Evolutionary conservation across 1,284 basidiomycete genomes (phyloP).

Genomic region (Neotropicomus parvogracilis): DNA sequence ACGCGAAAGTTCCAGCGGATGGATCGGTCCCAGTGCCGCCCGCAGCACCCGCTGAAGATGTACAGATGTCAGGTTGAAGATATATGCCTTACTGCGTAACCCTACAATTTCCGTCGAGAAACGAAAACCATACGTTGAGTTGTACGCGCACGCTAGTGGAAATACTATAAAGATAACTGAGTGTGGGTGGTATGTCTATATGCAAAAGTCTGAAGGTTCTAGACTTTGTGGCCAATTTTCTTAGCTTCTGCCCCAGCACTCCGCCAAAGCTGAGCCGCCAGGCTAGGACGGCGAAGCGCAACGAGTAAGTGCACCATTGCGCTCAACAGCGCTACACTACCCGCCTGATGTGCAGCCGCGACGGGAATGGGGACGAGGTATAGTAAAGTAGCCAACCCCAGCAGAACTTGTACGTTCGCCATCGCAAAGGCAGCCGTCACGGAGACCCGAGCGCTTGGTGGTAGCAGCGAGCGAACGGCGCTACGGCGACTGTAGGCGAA

Average conservation of each 20-base stretch:
- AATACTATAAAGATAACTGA: slow-evolving; percentile 23
- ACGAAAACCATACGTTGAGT: background rate
- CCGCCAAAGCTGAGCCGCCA: slow-evolving; percentile 65
- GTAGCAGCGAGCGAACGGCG: slow-evolving; percentile 57
- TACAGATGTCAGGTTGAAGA: slow-evolving; percentile 71
- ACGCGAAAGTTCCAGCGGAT: slow-evolving; percentile 52
- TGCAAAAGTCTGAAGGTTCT: slow-evolving; percentile 4
- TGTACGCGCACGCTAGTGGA: background rate
- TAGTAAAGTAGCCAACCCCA: slow-evolving; percentile 90
- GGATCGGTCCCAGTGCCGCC: slow-evolving; percentile 37
- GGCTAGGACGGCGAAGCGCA: slow-evolving; percentile 68
- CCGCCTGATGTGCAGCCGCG: slow-evolving; percentile 93
- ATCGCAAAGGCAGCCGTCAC: slow-evolving; percentile 73
- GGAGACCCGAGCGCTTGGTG: slow-evolving; percentile 62
- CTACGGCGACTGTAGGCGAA: slow-evolving; percentile 56
- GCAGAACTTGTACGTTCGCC: slow-evolving; percentile 81
- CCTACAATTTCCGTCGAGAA: slow-evolving; percentile 8
- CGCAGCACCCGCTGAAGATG: slow-evolving; percentile 52
- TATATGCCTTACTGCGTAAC: slow-evolving; percentile 11
- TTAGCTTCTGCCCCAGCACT: slow-evolving; percentile 30
- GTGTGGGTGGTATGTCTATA: slow-evolving; percentile 23
- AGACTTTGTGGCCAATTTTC: slow-evolving; percentile 8
- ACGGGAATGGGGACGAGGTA: slow-evolving; percentile 93
- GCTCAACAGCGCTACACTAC: slow-evolving; percentile 86
- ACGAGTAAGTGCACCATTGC: slow-evolving; percentile 77